phyloP scores from a whole-genome alignment of 225 moss, liverwort and hornwort genomes.

The Ulota crispa region DNA sequence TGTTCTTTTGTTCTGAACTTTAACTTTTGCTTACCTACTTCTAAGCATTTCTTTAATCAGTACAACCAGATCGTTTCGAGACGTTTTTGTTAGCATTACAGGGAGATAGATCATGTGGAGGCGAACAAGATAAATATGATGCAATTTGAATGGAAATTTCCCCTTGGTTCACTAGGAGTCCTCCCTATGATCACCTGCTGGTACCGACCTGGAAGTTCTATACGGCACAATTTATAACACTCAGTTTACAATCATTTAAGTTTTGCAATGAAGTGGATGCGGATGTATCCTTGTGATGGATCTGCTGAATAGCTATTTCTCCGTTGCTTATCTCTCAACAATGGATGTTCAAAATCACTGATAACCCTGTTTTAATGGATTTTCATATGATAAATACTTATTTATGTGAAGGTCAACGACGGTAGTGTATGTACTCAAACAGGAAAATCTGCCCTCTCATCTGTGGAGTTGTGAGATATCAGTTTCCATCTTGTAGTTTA shows the following conservation, averaged over 20 bases:
- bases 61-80: not conserved
- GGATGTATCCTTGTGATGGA: not conserved
- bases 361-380: not conserved
- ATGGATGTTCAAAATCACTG: not conserved
- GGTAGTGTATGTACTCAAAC: not conserved
- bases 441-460: not conserved
- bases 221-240: not conserved
- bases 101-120: not conserved
- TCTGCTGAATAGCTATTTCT: not conserved
- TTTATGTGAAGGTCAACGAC: slow-evolving; percentile 3
- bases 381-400: not conserved
- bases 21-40: not conserved
- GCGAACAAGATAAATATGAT: not conserved
- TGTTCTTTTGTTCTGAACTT: not conserved
- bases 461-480: not conserved
- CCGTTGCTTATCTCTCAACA: not conserved
- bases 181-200: not conserved
- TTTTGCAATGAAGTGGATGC: not conserved
- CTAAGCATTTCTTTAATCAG: not conserved
- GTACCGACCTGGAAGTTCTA: not conserved
- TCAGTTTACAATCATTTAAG: not conserved
- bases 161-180: not conserved
- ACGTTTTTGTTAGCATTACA: not conserved
- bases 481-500: not conserved
- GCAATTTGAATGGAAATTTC: not conserved